phyloP scores from a whole-genome alignment of 2,329 filamentous ascomycete species.

The Diaporthe citriasiana region DNA sequence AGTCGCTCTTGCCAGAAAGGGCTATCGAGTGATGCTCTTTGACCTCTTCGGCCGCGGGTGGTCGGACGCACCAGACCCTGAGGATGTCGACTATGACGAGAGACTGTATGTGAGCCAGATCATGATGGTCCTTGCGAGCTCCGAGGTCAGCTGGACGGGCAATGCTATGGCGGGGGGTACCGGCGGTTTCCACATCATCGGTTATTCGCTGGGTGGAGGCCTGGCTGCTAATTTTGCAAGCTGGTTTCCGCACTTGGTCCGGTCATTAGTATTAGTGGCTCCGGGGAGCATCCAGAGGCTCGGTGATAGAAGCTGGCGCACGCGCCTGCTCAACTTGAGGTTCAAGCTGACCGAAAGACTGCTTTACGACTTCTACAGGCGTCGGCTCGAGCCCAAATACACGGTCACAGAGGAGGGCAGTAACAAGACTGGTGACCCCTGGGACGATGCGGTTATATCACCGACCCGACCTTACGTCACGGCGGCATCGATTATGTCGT shows the following conservation, averaged over 20 bases:
- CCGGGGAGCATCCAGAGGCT: slow-evolving; percentile 78
- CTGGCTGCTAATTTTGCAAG: slow-evolving; percentile 82
- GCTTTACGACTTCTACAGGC: slow-evolving; percentile 66
- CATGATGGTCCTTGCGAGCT: slow-evolving; percentile 78
- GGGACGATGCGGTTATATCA: slow-evolving; percentile 66
- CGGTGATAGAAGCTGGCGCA: slow-evolving; percentile 57
- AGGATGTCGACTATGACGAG: slow-evolving; percentile 78
- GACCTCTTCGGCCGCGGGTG: slow-evolving; percentile 80
- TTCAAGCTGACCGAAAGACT: slow-evolving; percentile 72
- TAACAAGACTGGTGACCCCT: slow-evolving; percentile 54
- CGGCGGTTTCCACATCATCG: slow-evolving; percentile 74
- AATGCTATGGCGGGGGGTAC: slow-evolving; percentile 36
- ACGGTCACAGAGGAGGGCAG: slow-evolving; percentile 54
- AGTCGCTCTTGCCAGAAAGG: slow-evolving; percentile 71
- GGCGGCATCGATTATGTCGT: slow-evolving; percentile 74
- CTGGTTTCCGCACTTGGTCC: slow-evolving; percentile 78
- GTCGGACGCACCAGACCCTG: slow-evolving; percentile 73
- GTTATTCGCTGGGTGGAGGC: slow-evolving; percentile 87
- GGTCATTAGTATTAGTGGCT: slow-evolving; percentile 80
- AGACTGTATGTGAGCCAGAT: slow-evolving; percentile 81
- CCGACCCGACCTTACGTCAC: slow-evolving; percentile 65
- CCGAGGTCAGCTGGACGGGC: slow-evolving; percentile 77
- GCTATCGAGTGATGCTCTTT: slow-evolving; percentile 86
- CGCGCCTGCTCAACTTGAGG: slow-evolving; percentile 73
- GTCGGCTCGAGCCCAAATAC: slow-evolving; percentile 61